Base-by-base conservation (phyloP, 352 stramenopile species). In the Globisporangium canariense region DNA sequence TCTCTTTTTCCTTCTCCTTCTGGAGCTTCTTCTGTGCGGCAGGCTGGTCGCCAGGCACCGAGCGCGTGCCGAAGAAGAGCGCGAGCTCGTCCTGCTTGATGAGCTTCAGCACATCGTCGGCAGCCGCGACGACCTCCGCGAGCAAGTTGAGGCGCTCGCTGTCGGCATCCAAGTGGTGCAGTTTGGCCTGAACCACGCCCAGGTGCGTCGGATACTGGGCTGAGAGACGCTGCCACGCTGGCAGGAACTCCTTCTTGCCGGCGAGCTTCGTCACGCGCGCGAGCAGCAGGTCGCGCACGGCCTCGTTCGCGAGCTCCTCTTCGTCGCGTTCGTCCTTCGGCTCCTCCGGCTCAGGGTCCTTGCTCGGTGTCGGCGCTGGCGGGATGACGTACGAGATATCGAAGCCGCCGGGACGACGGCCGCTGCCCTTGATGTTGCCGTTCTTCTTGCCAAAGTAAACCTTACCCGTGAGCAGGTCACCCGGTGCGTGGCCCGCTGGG, bases 371-470 rank as follows among this genome's bases (percentile, higher is more conserved):
- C 3, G 78, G 75, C 10, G 80, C 78, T 3, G 81, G 70, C 4
- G 86, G 81, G 22, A 95, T 82, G n/a, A 90, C 76, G 51, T 93
- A 95, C 56, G 76, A 70, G 62, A 95, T 78, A 18, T 78, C 65
- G 55, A 92, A 93, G 36, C 86, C 86, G n/a, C 75, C 71, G 0
- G 86, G 84, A 58, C 78, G 80, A 62, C 79, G 73, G 7, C 80
- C 79, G 32, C 70, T 81, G 41, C 86, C 84, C 51, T 85, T 81
- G 58, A 90, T 71, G 32, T 58, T 61, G 8, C 80, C 77, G 49
- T 90, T 83, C 69, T 92, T 87, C 68, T 90, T 85, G 25, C 83
- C 86, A 50, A 88, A 95, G 66, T 83, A 59, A 40, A 95, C 80
- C 49, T 77, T 91, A 16, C 86, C 86, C 13, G 66, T 74, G 34